Evolutionary conservation across 2,329 filamentous ascomycete species (phyloP), one percentile per base, ranked within the genome.

Genomic region (Fusarium goolgardi): DNA sequence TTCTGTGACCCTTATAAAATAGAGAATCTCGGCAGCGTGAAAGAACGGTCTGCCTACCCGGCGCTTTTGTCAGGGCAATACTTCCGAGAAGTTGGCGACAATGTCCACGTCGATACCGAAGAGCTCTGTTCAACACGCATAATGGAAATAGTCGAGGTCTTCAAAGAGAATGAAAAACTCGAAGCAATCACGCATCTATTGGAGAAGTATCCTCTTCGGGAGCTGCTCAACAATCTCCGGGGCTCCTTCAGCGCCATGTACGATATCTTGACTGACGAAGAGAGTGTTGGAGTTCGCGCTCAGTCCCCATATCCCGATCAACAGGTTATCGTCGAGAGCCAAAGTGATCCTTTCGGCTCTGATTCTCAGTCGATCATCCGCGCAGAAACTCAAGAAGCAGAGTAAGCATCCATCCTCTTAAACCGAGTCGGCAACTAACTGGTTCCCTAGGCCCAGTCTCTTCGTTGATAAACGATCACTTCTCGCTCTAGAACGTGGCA

Each of bases 1-100:
- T 80, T 81, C 40, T 79, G 77, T 57, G 72, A 45, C 53, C 62
- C 15, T 7, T 27, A 7, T 58, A 69, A 13, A 20, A 20, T 18
- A 27, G 20, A 10, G 35, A 44, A 18, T 31, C 35, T 40, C 18
- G 34, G 18, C 12, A 35, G 37, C 32, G 43, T 23, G 18, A 27
- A 43, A 13, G 35, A 32, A 20, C 18, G 16, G 12, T 7, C 37
- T 10, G 23, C 29, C 31, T 65, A 65, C 37, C 20, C 47, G 5
- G 23, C 37, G 3, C 64, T 73, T 11, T 65, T 75, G 16, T 25
- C 46, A 12, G 21, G 71, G 13, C 71, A 76, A 2, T 73, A 72
- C 15, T 77, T 75, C 61, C 71, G 63, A 52, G 62, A 68, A 31
- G 57, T 79, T 10, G 73, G 71, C 5, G 67, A 60, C 10, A 44